Conservation (phyloP, 192 early-diverging fungal genomes). For the Rhizoclosmatium globosum region DNA sequence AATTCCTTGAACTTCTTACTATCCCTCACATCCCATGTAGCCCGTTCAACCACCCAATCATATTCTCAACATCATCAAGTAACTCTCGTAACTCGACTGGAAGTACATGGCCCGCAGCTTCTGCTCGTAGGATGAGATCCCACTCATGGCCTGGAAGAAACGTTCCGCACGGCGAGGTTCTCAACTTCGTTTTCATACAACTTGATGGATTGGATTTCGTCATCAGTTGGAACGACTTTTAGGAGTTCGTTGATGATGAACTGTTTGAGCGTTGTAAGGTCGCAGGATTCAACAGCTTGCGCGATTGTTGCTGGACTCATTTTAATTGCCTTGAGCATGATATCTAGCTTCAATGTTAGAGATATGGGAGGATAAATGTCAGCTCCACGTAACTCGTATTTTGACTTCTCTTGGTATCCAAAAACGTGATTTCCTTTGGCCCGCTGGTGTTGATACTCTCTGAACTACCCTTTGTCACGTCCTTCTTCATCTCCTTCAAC, state of each 20-base stretch:
- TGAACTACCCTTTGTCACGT: conserved; percentile 31
- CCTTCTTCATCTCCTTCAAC: conserved; percentile 35
- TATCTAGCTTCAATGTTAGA: conserved; percentile 14
- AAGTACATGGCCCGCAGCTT: conserved; percentile 59
- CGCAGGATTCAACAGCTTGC: conserved; percentile 44
- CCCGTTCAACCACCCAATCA: conserved; percentile 49
- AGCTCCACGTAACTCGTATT: conserved; percentile 39
- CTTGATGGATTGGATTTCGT: conserved; percentile 48
- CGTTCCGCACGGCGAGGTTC: conserved; percentile 54
- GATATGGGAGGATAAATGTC: background rate
- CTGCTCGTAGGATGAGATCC: conserved; percentile 50
- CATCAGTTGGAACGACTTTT: conserved; percentile 59
- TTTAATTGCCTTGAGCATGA: conserved; percentile 60
- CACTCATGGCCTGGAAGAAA: conserved; percentile 55
- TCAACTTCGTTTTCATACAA: conserved; percentile 56
- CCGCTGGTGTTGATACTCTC: conserved; percentile 40
- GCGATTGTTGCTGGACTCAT: conserved; percentile 48
- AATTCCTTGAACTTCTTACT: conserved; percentile 58
- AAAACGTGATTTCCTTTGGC: conserved; percentile 54
- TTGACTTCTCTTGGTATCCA: conserved; percentile 58
- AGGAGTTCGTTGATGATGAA: conserved; percentile 51
- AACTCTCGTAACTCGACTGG: conserved; percentile 53
- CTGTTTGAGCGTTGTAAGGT: conserved; percentile 44
- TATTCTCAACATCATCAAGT: conserved; percentile 50
- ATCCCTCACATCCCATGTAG: conserved; percentile 52